Evolutionary conservation across 495 filamentous ascomycete species (phyloP).

Genomic region (Tuber umbilicatum): DNA sequence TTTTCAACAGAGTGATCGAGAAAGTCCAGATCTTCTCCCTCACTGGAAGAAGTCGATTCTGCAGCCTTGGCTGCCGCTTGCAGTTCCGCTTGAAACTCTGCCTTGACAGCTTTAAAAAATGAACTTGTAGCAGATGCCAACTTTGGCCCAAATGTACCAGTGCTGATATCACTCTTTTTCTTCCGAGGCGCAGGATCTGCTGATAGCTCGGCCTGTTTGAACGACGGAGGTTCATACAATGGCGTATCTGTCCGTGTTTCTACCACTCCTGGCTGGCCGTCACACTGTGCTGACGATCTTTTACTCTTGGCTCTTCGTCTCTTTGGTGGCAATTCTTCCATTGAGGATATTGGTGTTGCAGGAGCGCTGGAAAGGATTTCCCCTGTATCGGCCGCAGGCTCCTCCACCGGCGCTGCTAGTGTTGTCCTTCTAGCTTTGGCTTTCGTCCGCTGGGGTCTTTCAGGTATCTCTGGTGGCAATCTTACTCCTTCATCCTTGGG

Average conservation of each 20-base stretch:
- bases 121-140: constrained; percentile 33
- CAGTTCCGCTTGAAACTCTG: constrained; percentile 34
- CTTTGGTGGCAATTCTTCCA: constrained; percentile 20
- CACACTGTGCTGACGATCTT: constrained; percentile 18
- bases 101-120: constrained; percentile 40
- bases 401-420: constrained; percentile 3
- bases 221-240: not conserved
- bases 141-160: constrained; percentile 23
- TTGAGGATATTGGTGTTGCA: constrained; percentile 16
- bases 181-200: constrained; percentile 32
- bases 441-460: constrained; percentile 23
- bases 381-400: constrained; percentile 10
- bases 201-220: constrained; percentile 1
- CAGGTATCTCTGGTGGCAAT: constrained; percentile 18
- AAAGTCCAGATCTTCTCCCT: constrained; percentile 20
- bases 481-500: constrained; percentile 11
- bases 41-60: constrained; percentile 26
- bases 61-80: constrained; percentile 11
- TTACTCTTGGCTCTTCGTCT: constrained; percentile 12
- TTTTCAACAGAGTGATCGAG: constrained; percentile 10
- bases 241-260: not conserved
- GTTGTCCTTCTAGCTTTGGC: constrained; percentile 20
- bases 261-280: not conserved
- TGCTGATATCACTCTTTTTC: constrained; percentile 20
- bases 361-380: constrained; percentile 8